A percentile compares a stretch with the other conserved stretches of the same genome.
These are phyloP conservation scores for Mikania micrantha DNA, from an alignment of 129 eudicot genomes.

Conservation along the genomic window DNA sequence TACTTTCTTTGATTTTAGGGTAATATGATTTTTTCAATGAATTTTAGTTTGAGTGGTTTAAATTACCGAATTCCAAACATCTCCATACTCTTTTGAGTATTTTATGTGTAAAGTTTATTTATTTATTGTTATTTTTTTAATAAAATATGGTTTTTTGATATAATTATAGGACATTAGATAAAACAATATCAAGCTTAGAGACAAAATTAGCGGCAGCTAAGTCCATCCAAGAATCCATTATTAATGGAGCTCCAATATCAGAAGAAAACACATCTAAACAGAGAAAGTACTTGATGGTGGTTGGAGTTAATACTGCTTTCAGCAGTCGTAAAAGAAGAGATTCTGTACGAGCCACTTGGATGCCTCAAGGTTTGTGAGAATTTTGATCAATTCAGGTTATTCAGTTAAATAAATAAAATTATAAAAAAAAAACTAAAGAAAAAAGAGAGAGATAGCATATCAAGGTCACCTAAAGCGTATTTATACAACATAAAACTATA, in stretches of 20 bases:
- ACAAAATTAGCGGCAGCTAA: constrained; percentile 83
- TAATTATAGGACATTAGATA: constrained; percentile 64
- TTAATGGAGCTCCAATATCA: constrained; percentile 60
- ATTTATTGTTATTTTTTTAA: background rate
- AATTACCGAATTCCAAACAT: background rate
- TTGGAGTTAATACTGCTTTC: constrained; percentile 87
- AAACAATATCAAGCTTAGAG: constrained; percentile 82
- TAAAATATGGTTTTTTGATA: background rate
- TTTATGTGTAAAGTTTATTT: background rate
- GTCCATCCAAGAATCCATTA: constrained; percentile 61
- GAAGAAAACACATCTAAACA: constrained; percentile 36
- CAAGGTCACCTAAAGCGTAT: background rate
- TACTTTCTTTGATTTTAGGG: too few species aligned
- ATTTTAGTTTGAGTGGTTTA: background rate
- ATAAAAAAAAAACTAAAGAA: background rate
- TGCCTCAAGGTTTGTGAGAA: constrained; percentile 73
- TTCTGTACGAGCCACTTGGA: constrained; percentile 90
- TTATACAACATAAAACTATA: background rate
- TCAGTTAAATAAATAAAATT: background rate
- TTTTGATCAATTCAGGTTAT: background rate
- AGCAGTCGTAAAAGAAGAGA: constrained; percentile 95
- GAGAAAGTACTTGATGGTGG: constrained; percentile 65
- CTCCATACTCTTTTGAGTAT: background rate
- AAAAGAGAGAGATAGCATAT: background rate
- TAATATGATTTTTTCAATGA: too few species aligned